Evolutionary conservation across 345 rosid genomes (phyloP).

Genomic region (Aquilaria yunnanensis): DNA sequence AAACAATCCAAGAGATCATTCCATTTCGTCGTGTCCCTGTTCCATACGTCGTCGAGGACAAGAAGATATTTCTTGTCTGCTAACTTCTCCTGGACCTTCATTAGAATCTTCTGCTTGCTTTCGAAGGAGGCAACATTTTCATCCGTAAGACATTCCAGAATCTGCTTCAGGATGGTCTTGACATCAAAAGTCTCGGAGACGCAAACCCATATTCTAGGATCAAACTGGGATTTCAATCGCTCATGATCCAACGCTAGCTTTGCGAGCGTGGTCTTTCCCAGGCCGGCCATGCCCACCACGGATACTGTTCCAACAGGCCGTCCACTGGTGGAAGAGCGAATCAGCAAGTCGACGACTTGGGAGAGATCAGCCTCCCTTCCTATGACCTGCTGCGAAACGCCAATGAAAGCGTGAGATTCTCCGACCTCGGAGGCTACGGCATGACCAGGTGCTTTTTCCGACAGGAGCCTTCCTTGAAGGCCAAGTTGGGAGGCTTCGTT

Average conservation of each 20-base stretch:
- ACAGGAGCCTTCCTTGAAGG: not conserved
- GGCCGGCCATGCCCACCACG: slow-evolving; percentile 22
- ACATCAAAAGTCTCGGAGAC: slow-evolving; percentile 9
- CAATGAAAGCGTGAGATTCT: not conserved
- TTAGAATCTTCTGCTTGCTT: not conserved
- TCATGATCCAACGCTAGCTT: not conserved
- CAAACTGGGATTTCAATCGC: not conserved
- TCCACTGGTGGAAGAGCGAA: not conserved
- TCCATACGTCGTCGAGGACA: slow-evolving; percentile 19
- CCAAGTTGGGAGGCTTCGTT: not conserved
- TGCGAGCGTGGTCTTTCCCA: slow-evolving; percentile 25
- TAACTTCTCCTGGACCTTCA: not conserved
- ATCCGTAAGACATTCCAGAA: slow-evolving; percentile 7
- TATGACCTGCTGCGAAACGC: not conserved
- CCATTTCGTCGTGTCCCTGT: slow-evolving; percentile 2
- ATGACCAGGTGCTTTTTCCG: too few species aligned
- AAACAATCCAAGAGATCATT: slow-evolving; percentile 4
- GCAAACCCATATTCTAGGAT: slow-evolving; percentile 10
- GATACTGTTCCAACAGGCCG: not conserved
- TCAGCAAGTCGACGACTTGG: slow-evolving; percentile 1
- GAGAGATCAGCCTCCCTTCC: slow-evolving; percentile 15
- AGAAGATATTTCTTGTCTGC: slow-evolving; percentile 8
- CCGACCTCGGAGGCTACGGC: not conserved
- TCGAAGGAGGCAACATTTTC: not conserved
- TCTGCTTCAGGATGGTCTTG: not conserved